Conservation (phyloP, 2,329 filamentous ascomycete species). For the Blastomyces gilchristii region DNA sequence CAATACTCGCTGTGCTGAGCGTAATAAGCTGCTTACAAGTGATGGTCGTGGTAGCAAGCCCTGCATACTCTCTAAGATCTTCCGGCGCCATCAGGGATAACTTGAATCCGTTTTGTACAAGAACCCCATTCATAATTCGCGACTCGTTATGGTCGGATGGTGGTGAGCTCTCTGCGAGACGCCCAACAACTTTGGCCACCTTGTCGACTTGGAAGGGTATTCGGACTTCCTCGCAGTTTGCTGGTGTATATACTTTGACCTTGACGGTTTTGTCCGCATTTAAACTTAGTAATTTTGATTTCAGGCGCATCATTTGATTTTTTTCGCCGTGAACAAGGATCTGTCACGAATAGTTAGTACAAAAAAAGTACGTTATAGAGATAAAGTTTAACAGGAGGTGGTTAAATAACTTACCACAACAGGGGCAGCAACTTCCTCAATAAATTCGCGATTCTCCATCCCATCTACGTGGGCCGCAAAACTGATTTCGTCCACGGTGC, state of each 20-base stretch:
- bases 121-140: slow-evolving; percentile 70
- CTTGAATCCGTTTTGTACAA: slow-evolving; percentile 97
- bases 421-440: slow-evolving; percentile 82
- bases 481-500: slow-evolving; percentile 86
- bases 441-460: slow-evolving; percentile 90
- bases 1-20: slow-evolving; percentile 76
- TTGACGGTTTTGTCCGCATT: slow-evolving; percentile 72
- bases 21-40: slow-evolving; percentile 84
- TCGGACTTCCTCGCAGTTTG: slow-evolving; percentile 87
- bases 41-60: slow-evolving; percentile 91
- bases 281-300: slow-evolving; percentile 86
- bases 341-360: slow-evolving; percentile 34
- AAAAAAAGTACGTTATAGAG: not conserved
- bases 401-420: slow-evolving; percentile 62
- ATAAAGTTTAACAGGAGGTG: not conserved
- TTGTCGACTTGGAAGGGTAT: slow-evolving; percentile 97
- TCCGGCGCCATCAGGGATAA: slow-evolving; percentile 94
- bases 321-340: slow-evolving; percentile 96
- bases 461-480: slow-evolving; percentile 97
- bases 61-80: slow-evolving; percentile 89
- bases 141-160: slow-evolving; percentile 40
- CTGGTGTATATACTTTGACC: slow-evolving; percentile 84
- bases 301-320: slow-evolving; percentile 95
- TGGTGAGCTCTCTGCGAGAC: slow-evolving; percentile 71
- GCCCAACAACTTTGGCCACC: slow-evolving; percentile 89